These are phyloP conservation scores for Pichia cephalocereana DNA, from an alignment of 805 yeast species.

Conservation along the genomic window DNA sequence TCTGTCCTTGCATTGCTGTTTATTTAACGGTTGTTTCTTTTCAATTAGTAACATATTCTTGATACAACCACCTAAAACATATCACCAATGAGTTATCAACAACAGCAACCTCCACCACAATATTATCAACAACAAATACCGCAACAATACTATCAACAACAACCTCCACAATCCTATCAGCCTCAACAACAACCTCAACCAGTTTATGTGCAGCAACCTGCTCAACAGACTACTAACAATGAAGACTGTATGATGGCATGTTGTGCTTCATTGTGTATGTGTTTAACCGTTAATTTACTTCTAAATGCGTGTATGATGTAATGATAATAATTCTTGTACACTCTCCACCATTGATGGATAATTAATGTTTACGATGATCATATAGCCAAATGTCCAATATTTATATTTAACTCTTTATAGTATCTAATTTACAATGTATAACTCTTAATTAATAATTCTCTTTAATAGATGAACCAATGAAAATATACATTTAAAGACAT, in stretches of 20 bases:
- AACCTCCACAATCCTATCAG: not conserved
- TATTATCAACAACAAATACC: conserved; percentile 1
- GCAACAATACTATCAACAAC: not conserved
- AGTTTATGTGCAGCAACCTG: conserved; percentile 5
- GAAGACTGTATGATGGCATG: conserved; percentile 3
- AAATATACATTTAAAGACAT: too few species aligned
- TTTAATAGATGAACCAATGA: too few species aligned
- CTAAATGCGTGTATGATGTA: not conserved
- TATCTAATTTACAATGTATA: too few species aligned
- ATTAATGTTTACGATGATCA: too few species aligned
- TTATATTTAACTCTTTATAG: too few species aligned
- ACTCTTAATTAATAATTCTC: too few species aligned
- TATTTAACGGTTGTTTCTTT: too few species aligned
- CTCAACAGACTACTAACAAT: not conserved
- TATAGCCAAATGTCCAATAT: too few species aligned
- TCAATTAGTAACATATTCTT: too few species aligned
- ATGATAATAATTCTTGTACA: not conserved
- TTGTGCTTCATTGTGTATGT: conserved; percentile 2
- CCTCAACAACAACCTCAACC: conserved; percentile 1
- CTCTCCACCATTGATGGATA: too few species aligned
- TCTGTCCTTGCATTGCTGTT: too few species aligned
- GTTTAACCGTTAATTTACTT: conserved; percentile 2
- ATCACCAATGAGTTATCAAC: not conserved
- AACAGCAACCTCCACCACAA: not conserved
- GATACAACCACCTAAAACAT: too few species aligned